These are phyloP conservation scores for Cryptococcus sp. DNA, from an alignment of 1,284 basidiomycete species.

Conservation along the genomic window DNA sequence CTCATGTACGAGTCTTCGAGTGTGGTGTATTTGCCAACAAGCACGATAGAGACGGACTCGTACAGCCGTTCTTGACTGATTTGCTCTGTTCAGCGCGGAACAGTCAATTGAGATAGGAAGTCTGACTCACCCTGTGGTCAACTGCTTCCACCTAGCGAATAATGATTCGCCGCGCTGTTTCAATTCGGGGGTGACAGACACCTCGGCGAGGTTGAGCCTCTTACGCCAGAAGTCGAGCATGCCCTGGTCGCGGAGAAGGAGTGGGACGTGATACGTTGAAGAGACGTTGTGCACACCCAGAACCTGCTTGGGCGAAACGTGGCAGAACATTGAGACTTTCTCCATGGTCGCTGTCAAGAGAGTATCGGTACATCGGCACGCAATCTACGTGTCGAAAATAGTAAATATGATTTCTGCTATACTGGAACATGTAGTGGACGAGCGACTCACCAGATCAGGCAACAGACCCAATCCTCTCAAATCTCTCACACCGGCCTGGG, in stretches of 20 bases:
- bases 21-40: slow-evolving; percentile 98
- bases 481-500: slow-evolving; percentile 94
- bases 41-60: slow-evolving; percentile 84
- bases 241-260: slow-evolving; percentile 89
- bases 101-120: not conserved
- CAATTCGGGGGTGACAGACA: slow-evolving; percentile 60
- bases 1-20: slow-evolving; percentile 99
- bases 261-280: slow-evolving; percentile 96
- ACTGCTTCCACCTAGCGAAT: slow-evolving; percentile 73
- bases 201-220: slow-evolving; percentile 69
- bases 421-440: not conserved
- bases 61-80: slow-evolving; percentile 71
- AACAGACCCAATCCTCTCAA: slow-evolving; percentile 89
- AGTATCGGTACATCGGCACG: slow-evolving; percentile 72
- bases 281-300: slow-evolving; percentile 95
- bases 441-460: slow-evolving; percentile 75
- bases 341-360: slow-evolving; percentile 82
- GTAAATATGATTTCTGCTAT: not conserved
- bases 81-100: not conserved
- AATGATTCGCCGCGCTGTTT: slow-evolving; percentile 70
- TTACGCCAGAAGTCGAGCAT: slow-evolving; percentile 82
- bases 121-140: slow-evolving; percentile 68
- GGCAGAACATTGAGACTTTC: slow-evolving; percentile 99
- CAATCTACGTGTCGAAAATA: slow-evolving; percentile 63
- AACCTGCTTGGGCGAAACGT: slow-evolving; percentile 90